phyloP scores from a whole-genome alignment of 1,284 basidiomycete genomes.

The Sanguinoderma infundibulare region DNA sequence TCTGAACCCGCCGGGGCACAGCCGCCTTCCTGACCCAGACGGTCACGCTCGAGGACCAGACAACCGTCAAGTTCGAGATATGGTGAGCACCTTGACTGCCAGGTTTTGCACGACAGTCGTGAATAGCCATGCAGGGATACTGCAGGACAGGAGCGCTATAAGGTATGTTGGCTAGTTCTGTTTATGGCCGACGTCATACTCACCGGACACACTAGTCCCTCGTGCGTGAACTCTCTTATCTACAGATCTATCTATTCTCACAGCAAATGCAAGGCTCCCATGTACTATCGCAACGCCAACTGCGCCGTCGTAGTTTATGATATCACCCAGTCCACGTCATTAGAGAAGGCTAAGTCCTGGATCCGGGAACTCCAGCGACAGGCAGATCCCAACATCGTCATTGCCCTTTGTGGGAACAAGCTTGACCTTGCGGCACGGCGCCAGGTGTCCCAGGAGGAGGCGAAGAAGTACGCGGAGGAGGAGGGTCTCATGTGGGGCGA shows the following conservation, averaged over 20 bases:
- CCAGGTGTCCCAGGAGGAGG: constrained; percentile 84
- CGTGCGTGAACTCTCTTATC: constrained; percentile 23
- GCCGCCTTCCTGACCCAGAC: constrained; percentile 98
- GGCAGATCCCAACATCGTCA: constrained; percentile 95
- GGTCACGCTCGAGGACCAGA: constrained; percentile 87
- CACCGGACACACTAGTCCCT: constrained; percentile 31
- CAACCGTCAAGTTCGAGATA: constrained; percentile 97
- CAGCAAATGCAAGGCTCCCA: constrained; percentile 68
- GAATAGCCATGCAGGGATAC: constrained; percentile 70
- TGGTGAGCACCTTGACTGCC: constrained; percentile 61
- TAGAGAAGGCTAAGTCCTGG: constrained; percentile 97
- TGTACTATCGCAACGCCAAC: constrained; percentile 92
- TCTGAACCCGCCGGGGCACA: constrained; percentile 46
- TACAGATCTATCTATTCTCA: constrained; percentile 18
- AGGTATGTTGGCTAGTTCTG: constrained; percentile 53
- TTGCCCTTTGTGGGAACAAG: constrained; percentile 97
- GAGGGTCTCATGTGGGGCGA: constrained; percentile 96
- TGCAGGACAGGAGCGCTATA: constrained; percentile 92
- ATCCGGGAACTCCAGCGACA: constrained; percentile 96
- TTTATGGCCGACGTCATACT: constrained; percentile 7
- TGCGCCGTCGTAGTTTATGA: constrained; percentile 89
- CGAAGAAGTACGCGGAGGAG: constrained; percentile 92
- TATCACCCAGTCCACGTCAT: constrained; percentile 84
- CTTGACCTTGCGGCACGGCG: constrained; percentile 83
- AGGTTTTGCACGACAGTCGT: not conserved